Base-by-base conservation (phyloP, 768 basidiomycete genomes). In the Boletellus sp. region DNA sequence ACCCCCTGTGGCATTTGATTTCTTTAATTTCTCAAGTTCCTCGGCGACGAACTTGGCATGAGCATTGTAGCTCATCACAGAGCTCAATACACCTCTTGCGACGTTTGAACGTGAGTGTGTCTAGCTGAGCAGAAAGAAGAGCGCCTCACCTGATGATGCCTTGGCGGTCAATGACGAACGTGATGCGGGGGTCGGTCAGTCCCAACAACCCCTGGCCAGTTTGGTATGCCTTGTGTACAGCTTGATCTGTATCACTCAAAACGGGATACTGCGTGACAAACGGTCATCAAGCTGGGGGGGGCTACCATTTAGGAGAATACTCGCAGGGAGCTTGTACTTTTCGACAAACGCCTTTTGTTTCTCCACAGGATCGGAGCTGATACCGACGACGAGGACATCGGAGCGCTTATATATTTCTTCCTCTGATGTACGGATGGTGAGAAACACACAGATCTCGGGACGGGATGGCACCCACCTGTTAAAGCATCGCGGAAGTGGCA, bases 401-500 rank as follows among this genome's bases (percentile, higher is more conserved):
- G 74, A 78, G 36, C 77, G 70, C 61, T 83, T 80, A 68, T 86
- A 92, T 22, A 73, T 72, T 60, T 82, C 75, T 51, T 82, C 80
- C 58, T 82, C 86, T 86, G 32, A 49, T 32, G n/a, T 32, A 32
- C 3, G 24, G 11, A 23, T 8, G 9, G 26, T 33, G 38, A 50
- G 48, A 11, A 28, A 35, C n/a, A 33, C 11, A 43, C 47, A 13
- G 11, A 22, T 42, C 33, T 53, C 39, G 31, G 17, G 40, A 34
- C 17, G 44, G 42, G 40, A 47, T 5, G 20, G 24, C 4, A 63
- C 78, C 48, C 50, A 86, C 86, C 80, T 32, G 72, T 78, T 37
- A 88, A 69, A 3, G 88, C 88, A 70, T 93, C 87, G 22, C 90
- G 79, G 67, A 94, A 91, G 45, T 82, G 75, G 59, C 89, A 91